Conservation (phyloP, 2,329 filamentous ascomycete species). For the Ustilaginoidea virens region DNA sequence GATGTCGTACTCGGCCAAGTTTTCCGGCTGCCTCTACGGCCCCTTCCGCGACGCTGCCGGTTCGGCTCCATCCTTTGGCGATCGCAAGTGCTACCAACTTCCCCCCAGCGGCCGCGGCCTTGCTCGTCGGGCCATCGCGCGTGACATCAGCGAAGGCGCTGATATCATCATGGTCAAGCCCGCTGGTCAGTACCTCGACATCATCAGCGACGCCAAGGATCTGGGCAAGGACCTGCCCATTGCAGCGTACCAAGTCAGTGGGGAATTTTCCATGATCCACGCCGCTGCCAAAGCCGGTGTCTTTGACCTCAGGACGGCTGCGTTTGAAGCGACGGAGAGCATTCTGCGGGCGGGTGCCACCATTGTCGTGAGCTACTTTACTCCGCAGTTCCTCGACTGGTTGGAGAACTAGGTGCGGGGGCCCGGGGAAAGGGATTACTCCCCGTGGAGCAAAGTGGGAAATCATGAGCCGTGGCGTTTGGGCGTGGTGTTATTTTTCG, state of each 20-base stretch:
- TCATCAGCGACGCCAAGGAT: slow-evolving; percentile 94
- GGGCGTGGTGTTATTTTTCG: too few relatives aligned
- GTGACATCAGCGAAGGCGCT: slow-evolving; percentile 85
- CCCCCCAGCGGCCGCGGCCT: slow-evolving; percentile 85
- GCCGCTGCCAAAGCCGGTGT: slow-evolving; percentile 91
- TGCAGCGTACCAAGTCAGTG: slow-evolving; percentile 92
- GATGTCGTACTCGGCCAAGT: slow-evolving; percentile 98
- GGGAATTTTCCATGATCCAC: slow-evolving; percentile 96
- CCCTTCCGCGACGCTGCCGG: slow-evolving; percentile 95
- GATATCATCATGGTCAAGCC: slow-evolving; percentile 99
- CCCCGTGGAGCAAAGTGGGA: too few relatives aligned
- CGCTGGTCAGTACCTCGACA: slow-evolving; percentile 87
- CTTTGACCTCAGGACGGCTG: slow-evolving; percentile 89
- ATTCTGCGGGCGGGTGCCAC: slow-evolving; percentile 86
- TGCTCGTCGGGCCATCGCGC: slow-evolving; percentile 73
- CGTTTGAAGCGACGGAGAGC: slow-evolving; percentile 84
- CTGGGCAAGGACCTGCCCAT: slow-evolving; percentile 82
- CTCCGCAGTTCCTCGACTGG: slow-evolving; percentile 62
- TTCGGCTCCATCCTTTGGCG: slow-evolving; percentile 79
- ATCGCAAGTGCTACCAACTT: slow-evolving; percentile 92
- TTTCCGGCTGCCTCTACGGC: slow-evolving; percentile 89
- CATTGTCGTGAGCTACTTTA: slow-evolving; percentile 90
- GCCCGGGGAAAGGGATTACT: too few relatives aligned
- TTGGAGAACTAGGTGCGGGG: slow-evolving; percentile 31
- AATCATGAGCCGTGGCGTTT: too few relatives aligned